Base-by-base conservation (phyloP, 1,139 yeast species). In the Saccharomycopsis phalli region DNA sequence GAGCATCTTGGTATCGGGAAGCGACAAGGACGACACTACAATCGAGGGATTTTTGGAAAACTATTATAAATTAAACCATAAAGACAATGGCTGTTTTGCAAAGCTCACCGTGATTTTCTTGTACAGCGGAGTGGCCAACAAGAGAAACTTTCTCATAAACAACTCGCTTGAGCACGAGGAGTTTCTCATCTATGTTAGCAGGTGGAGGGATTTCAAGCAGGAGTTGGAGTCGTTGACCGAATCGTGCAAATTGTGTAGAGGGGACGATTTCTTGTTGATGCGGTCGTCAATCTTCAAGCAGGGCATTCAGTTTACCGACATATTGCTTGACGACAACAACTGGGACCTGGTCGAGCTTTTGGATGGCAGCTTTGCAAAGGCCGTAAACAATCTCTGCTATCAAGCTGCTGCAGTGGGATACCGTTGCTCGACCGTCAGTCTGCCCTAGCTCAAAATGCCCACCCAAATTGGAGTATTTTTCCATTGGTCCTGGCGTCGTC, bases 31-130 rank as follows among this genome's bases (percentile, higher is more conserved):
- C 7, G 42, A 41, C 14, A 35, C 16, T 11, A 8, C 25, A 3
- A 35, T 41, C n/a, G 45, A 41, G 19, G 26, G n/a, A 7, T 41
- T 38, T 30, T 21, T 41, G 29, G 42, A 37, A 11, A 41, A 41
- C 27, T 41, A 41, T 38, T 41, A n/a, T 27, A 29, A 25, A 20
- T 11, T 27, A 17, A 25, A 38, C 17, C 7, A 33, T 7, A 20
- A 38, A 10, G 20, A 32, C 4, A 20, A 37, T 14, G 16, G 10
- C 6, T 16, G 22, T 20, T 37, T 40, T 16, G 29, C 27, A 6
- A 32, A 30, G 18, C 14, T 40, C n/a, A 23, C 20, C 5, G 18
- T 40, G 19, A 31, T 40, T 4, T 36, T 31, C 22, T 16, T n/a
- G 23, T 36, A 38, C 26, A n/a, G 27, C 3, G 17, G 14, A n/a